These are phyloP conservation scores for Shiraia bambusicola DNA, from an alignment of 2,329 filamentous ascomycete genomes.

Conservation along the genomic window DNA sequence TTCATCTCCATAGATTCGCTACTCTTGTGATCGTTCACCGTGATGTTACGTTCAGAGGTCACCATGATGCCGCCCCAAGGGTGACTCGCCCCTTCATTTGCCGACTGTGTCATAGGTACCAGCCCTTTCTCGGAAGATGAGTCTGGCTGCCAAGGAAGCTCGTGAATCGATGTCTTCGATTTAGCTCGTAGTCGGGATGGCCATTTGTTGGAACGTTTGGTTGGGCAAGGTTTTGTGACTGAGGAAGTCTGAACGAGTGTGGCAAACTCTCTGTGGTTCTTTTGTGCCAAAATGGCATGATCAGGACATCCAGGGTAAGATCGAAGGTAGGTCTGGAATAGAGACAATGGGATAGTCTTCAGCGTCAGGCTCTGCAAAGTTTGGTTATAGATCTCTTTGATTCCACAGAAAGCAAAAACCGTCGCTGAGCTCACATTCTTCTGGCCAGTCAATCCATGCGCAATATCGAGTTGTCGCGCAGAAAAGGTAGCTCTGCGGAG, in stretches of 20 bases:
- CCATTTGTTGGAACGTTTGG: constrained; percentile 16
- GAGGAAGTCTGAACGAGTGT: constrained; percentile 32
- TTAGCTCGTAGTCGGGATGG: constrained; percentile 12
- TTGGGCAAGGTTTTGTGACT: constrained; percentile 6
- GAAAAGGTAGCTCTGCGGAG: constrained; percentile 48
- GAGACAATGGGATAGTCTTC: constrained; percentile 46
- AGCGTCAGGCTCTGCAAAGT: constrained; percentile 29
- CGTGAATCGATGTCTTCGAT: constrained; percentile 9
- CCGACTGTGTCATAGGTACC: constrained; percentile 13
- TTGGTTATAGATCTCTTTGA: constrained; percentile 46
- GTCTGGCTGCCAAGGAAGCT: constrained; percentile 23
- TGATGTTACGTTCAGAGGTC: constrained; percentile 39
- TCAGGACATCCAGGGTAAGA: constrained; percentile 49
- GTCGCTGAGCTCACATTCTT: constrained; percentile 37
- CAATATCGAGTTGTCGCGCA: constrained; percentile 42
- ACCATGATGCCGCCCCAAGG: constrained; percentile 45
- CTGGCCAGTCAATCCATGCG: constrained; percentile 23
- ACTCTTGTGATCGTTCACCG: constrained; percentile 29
- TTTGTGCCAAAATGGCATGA: constrained; percentile 47
- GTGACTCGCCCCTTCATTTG: constrained; percentile 12
- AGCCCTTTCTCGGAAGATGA: constrained; percentile 36
- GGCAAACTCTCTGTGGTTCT: constrained; percentile 51
- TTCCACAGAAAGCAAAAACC: constrained; percentile 49
- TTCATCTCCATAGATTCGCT: constrained; percentile 29
- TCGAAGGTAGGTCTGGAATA: constrained; percentile 49